Base-by-base conservation (phyloP, 2,329 filamentous ascomycete genomes). In the Dactylonectria macrodidyma region DNA sequence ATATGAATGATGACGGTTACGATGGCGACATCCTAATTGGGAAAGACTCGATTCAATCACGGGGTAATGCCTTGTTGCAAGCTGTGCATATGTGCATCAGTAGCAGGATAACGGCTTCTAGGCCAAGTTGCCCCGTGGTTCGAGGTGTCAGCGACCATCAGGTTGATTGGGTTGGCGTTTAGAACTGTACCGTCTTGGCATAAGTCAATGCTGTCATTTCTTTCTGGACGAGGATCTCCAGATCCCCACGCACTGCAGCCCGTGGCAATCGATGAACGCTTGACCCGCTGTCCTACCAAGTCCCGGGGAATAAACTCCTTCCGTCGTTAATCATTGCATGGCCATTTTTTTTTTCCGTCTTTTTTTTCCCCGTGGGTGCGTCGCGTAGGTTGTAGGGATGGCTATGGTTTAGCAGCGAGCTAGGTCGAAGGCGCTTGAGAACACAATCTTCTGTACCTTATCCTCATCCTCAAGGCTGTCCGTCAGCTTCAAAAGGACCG, bases 1-100 rank as follows among this genome's bases (percentile, higher is more conserved):
- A 65, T 41, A 50, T 59, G 48, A 55, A 60, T 56, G 57, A 65
- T 50, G 62, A 65, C n/a, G 44, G 48, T 65, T 51, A 65, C 41
- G 62, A 46, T 44, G 41, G 41, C 33, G 41, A 36, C 38, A 30
- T 58, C 62, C 62, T 14, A 41, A 56, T 60, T 36, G 26, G 62
- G 62, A 24, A 65, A 56, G 44, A 51, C 47, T 59, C 30, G 47
- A 33, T 30, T 50, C 36, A 34, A 34, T 57, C 54, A 44, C 54
- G 54, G 54, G 54, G 44, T 12, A 30, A 57, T 11, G 41, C 41
- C 14, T 8, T 44, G 41, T 44, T n/a, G 41, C n/a, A n/a, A 44
- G 41, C 14, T 44, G 41, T 44, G n/a, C 14, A 44, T n/a, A 7
- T 44, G 41, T 44, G n/a, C 14, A 44, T n/a, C 8, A 44, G 14